phyloP scores from a whole-genome alignment of 305 asterid species.

The Ajuga reptans region DNA sequence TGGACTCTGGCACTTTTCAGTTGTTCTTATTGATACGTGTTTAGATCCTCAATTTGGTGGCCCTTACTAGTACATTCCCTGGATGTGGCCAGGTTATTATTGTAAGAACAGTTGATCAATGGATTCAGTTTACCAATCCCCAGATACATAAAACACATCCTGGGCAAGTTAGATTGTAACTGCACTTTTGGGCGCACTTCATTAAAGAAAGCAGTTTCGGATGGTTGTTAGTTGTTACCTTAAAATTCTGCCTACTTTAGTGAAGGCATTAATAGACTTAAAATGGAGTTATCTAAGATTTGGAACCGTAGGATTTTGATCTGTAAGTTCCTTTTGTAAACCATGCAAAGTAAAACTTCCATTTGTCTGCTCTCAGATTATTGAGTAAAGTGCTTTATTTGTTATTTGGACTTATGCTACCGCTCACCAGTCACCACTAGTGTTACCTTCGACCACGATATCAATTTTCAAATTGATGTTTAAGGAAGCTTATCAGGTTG shows the following conservation, averaged over 20 bases:
- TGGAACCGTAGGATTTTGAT: not conserved
- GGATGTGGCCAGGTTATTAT: no score
- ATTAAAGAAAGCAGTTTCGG: conserved; percentile 7
- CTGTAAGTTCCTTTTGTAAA: not conserved
- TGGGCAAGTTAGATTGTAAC: not conserved
- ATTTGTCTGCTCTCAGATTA: not conserved
- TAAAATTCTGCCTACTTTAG: conserved; percentile 4
- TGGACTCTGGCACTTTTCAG: not conserved
- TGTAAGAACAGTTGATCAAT: not conserved
- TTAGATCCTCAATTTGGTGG: not conserved
- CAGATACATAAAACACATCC: not conserved
- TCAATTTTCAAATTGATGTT: no score
- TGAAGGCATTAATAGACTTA: conserved; percentile 8
- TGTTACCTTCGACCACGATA: not conserved
- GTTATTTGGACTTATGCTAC: not conserved
- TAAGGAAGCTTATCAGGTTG: no score
- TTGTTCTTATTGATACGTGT: not conserved
- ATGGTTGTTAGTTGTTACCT: not conserved
- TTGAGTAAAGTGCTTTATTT: not conserved
- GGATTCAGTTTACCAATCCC: not conserved
- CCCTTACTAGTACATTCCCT: not conserved
- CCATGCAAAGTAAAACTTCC: not conserved
- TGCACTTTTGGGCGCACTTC: not conserved
- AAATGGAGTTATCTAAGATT: not conserved
- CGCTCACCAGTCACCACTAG: not conserved